These are phyloP conservation scores for Ramaria sp. DNA, from an alignment of 768 basidiomycete genomes.

Conservation along the genomic window DNA sequence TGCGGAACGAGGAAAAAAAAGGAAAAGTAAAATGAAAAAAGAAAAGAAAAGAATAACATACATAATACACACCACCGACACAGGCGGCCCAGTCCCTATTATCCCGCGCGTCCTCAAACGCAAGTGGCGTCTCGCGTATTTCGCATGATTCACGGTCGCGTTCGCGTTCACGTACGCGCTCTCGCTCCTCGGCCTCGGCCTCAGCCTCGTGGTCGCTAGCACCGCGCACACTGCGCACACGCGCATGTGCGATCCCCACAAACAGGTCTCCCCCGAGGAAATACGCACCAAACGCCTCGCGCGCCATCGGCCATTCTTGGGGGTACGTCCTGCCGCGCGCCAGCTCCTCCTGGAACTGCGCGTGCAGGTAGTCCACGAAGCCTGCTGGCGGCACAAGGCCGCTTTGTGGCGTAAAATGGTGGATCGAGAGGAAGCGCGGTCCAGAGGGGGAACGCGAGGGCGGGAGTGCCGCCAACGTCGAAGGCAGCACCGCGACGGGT, in stretches of 20 bases:
- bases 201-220: conserved; percentile 10
- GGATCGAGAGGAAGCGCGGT: conserved; percentile 14
- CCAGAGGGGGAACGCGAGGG: not conserved
- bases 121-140: conserved; percentile 14
- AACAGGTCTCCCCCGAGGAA: conserved; percentile 73
- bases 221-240: conserved; percentile 3
- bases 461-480: not conserved
- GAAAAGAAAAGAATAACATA: conserved; percentile 21
- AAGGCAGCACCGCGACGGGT: no score
- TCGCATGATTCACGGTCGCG: conserved; percentile 12
- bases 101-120: conserved; percentile 33
- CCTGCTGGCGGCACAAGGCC: conserved; percentile 27
- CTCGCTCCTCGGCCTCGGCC: no score
- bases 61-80: conserved; percentile 73
- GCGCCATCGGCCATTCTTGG: conserved; percentile 45
- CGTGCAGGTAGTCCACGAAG: conserved; percentile 48
- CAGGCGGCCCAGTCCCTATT: conserved; percentile 55
- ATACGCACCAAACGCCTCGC: conserved; percentile 54
- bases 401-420: conserved; percentile 26
- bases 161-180: conserved; percentile 17
- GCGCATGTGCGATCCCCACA: conserved; percentile 37
- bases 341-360: conserved; percentile 61
- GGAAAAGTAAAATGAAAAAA: conserved; percentile 1
- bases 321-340: conserved; percentile 77
- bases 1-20: no score